These are phyloP conservation scores for Aspergillus floridensis DNA, from an alignment of 2,329 filamentous ascomycete species.

Conservation along the genomic window DNA sequence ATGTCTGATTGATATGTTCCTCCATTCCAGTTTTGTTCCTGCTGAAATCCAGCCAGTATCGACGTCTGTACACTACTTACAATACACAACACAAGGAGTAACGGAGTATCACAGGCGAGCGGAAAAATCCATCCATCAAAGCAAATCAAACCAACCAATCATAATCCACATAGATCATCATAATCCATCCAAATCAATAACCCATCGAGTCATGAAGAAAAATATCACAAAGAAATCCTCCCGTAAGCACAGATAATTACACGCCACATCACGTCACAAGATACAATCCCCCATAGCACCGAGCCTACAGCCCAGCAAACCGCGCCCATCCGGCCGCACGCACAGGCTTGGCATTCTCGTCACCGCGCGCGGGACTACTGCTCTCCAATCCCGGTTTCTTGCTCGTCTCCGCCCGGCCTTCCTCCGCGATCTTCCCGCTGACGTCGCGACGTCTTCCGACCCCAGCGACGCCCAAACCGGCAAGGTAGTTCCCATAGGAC, in stretches of 20 bases:
- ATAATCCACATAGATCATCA: slow-evolving; percentile 8
- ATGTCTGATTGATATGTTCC: neutral
- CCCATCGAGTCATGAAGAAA: neutral
- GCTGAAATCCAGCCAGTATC: neutral
- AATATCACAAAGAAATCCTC: neutral
- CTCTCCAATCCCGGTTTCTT: slow-evolving; percentile 7
- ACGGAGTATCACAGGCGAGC: slow-evolving; percentile 11
- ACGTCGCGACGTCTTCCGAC: slow-evolving; percentile 48
- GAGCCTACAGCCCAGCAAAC: slow-evolving; percentile 42
- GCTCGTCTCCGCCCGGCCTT: slow-evolving; percentile 38
- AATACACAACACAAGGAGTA: slow-evolving; percentile 2
- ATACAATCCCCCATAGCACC: neutral
- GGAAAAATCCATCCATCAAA: neutral
- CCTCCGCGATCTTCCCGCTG: slow-evolving; percentile 48
- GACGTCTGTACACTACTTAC: neutral
- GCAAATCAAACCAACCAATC: neutral
- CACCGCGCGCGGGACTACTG: neutral
- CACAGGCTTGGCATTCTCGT: slow-evolving; percentile 19
- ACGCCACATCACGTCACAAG: neutral
- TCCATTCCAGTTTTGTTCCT: neutral
- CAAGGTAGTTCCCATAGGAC: slow-evolving; percentile 45
- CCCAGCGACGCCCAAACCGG: slow-evolving; percentile 45
- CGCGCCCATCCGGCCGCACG: slow-evolving; percentile 48
- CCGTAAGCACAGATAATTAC: neutral
- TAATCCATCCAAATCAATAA: neutral